Evolutionary conservation across 805 yeast genomes (phyloP), one percentile per base, ranked within the genome.

Genomic region (Cyberlindnera suaveolens): DNA sequence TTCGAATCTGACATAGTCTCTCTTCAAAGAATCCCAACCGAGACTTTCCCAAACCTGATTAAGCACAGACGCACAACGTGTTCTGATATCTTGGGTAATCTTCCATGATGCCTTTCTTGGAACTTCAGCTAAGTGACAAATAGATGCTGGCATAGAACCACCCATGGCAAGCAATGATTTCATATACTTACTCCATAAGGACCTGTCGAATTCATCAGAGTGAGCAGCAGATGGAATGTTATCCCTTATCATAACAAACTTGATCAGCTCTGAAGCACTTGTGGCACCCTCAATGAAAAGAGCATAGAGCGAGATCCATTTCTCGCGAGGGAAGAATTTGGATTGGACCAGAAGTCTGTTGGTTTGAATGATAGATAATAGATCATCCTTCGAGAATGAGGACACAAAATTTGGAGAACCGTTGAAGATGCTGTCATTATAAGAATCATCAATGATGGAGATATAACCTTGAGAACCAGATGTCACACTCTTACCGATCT

Each of bases 261-360:
- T 67, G 34, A 78, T 58, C 51, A 81, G 62, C 51, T 74, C 82
- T 45, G 82, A 64, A 3, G 78, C 64, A 34, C 73, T 67, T 42
- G 80, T 66, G 37, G 80, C 57, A 20, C 80, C 75, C 49, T 82
- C 82, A 30, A 75, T 68, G 17, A 80, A 62, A 47, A 80, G 50
- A 0, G 85, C 74, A 45, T 78, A 73, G 19, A 85, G 61, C 0
- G 93, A 82, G 6, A 86, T 61, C 96, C 96, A 88, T 52, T 77
- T 80, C 27, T 71, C 74, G 36, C 72, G 71, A 3, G 91, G 91
- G 66, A 75, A 84, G 56, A 75, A 79, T 40, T 68, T 71, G 30
- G 80, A 73, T 48, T 71, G 74, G 42, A 79, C 60, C 46, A 82
- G 61, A 26, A 72, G 59, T 50, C 75, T 73, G 15, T 78, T 68